Evolutionary conservation across 345 rosid genomes (phyloP).

Genomic region (Draba incana): DNA sequence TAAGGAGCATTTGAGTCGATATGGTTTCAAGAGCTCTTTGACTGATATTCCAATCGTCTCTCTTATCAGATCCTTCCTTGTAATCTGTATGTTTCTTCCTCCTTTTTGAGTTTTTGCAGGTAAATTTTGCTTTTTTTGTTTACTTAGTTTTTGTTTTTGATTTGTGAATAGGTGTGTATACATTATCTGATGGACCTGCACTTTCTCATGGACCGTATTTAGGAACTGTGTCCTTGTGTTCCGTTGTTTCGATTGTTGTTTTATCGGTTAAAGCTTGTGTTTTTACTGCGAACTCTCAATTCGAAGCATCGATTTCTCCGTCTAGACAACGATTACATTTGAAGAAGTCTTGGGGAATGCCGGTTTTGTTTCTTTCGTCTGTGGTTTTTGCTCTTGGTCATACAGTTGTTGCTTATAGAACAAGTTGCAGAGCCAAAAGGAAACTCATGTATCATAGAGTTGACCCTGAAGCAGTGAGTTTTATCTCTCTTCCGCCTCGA

Average conservation of each 20-base stretch:
- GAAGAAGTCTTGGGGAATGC: slow-evolving; percentile 99
- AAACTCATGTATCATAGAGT: slow-evolving; percentile 85
- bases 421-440: slow-evolving; percentile 91
- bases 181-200: slow-evolving; percentile 72
- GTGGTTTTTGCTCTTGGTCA: slow-evolving; percentile 95
- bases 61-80: slow-evolving; percentile 73
- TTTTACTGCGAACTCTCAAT: slow-evolving; percentile 76
- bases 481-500: background rate
- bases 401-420: slow-evolving; percentile 82
- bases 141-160: background rate
- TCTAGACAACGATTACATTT: slow-evolving; percentile 77
- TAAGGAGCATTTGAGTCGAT: slow-evolving; percentile 61
- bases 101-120: background rate
- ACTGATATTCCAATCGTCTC: slow-evolving; percentile 88
- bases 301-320: slow-evolving; percentile 64
- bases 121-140: background rate
- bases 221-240: slow-evolving; percentile 81
- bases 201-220: slow-evolving; percentile 89
- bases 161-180: slow-evolving; percentile 71
- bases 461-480: slow-evolving; percentile 89
- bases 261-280: slow-evolving; percentile 85
- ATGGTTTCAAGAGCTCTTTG: slow-evolving; percentile 76
- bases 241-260: slow-evolving; percentile 65
- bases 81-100: slow-evolving; percentile 57
- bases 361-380: slow-evolving; percentile 90